Conservation (phyloP, 129 eudicot genomes). For the Escallonia herrerae region DNA sequence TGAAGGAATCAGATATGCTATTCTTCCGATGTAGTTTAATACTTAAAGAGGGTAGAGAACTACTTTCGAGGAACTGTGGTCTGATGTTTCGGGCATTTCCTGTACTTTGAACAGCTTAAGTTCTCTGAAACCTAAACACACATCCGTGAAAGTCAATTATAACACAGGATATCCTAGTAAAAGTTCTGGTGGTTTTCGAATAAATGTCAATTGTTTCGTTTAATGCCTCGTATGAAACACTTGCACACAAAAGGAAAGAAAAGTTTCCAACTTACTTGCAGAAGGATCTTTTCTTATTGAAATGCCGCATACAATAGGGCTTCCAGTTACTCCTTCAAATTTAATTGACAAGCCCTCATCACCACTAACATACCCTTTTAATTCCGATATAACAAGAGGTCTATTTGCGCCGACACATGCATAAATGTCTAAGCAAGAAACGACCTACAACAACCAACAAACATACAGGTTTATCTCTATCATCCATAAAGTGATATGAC, state of each 20-base stretch:
- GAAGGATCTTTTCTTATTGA: constrained; percentile 26
- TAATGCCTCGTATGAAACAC: no score
- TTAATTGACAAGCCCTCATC: constrained; percentile 41
- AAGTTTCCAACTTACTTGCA: constrained; percentile 21
- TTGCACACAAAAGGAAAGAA: no score
- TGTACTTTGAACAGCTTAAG: constrained; percentile 10
- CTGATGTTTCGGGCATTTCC: constrained; percentile 13
- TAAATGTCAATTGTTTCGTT: background rate
- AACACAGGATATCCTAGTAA: background rate
- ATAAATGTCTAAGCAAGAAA: constrained; percentile 37
- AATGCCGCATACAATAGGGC: constrained; percentile 37
- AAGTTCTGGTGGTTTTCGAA: background rate
- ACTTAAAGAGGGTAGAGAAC: background rate
- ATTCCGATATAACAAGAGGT: constrained; percentile 31
- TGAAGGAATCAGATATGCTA: background rate
- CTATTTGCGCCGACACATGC: constrained; percentile 38
- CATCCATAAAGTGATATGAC: no score
- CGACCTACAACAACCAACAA: constrained; percentile 25
- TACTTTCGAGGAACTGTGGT: constrained; percentile 15
- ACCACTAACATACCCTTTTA: constrained; percentile 16
- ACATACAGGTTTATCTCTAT: background rate
- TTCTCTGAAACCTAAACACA: constrained; percentile 19
- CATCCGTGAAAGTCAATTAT: background rate
- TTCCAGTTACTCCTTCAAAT: constrained; percentile 36
- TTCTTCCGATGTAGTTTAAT: background rate